A percentile compares a stretch with the other conserved stretches of the same genome.
These are phyloP conservation scores for Vanderwaltozyma yarrowii DNA, from an alignment of 805 yeast species.

Conservation along the genomic window DNA sequence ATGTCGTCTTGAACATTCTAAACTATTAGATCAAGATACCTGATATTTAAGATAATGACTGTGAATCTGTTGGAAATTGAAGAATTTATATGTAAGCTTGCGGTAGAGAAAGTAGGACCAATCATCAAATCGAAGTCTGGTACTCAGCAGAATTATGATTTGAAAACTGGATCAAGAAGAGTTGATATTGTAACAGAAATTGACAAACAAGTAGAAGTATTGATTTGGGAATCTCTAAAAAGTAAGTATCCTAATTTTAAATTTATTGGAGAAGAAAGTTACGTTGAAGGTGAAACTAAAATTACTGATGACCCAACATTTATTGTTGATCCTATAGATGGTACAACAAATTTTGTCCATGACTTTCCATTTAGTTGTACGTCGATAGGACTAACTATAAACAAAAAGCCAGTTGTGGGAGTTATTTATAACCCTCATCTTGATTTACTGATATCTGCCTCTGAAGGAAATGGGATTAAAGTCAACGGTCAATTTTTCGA, in stretches of 20 bases:
- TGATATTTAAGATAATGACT: conserved; percentile 6
- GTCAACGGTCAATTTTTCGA: conserved; percentile 36
- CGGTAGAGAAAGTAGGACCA: conserved; percentile 32
- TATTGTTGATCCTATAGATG: conserved; percentile 53
- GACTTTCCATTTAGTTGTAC: conserved; percentile 54
- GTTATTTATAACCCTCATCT: conserved; percentile 54
- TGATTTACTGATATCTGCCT: conserved; percentile 42
- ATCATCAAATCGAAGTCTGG: conserved; percentile 43
- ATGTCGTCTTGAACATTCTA: too few relatives aligned
- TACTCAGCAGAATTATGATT: conserved; percentile 24
- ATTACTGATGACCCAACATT: conserved; percentile 46
- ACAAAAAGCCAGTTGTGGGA: conserved; percentile 45
- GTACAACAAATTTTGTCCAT: conserved; percentile 53
- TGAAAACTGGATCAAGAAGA: conserved; percentile 28
- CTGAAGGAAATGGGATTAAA: conserved; percentile 45
- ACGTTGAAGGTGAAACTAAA: conserved; percentile 35
- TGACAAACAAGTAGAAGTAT: conserved; percentile 45
- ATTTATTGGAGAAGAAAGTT: conserved; percentile 55
- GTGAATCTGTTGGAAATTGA: conserved; percentile 21
- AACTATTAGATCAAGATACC: too few relatives aligned
- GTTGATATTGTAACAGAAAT: conserved; percentile 59
- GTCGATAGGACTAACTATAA: conserved; percentile 46
- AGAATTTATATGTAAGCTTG: conserved; percentile 18
- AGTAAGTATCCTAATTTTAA: conserved; percentile 37
- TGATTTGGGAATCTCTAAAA: conserved; percentile 27